Evolutionary conservation across 768 basidiomycete species (phyloP), one percentile per base, ranked within the genome.

Genomic region (Tricholoma hemisulphureum): DNA sequence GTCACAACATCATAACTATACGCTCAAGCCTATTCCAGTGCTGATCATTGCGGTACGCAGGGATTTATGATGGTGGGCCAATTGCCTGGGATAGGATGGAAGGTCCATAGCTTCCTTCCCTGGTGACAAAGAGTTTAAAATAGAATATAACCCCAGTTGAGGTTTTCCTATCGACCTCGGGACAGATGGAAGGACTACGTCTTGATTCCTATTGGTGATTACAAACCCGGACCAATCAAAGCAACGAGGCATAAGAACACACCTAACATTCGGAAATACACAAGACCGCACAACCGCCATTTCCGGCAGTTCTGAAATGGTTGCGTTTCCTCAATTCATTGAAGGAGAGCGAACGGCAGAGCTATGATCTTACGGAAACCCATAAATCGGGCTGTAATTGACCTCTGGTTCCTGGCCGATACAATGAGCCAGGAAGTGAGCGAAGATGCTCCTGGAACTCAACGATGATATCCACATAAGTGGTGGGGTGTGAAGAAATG

Each of bases 11-110:
- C n/a, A n/a, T n/a, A n/a, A n/a, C n/a, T n/a, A n/a, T n/a, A n/a
- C n/a, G n/a, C n/a, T n/a, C n/a, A n/a, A n/a, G n/a, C n/a, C 93
- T 6, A 94, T 28, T 85, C 80, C 4, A 93, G 68, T 0, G 91
- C 92, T 83, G 13, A 29, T 45, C n/a, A 11, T 31, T 11, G 14
- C 9, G 6, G 21, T 43, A 21, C 24, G 43, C 24, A 43, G 2
- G 11, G 16, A 9, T 5, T 23, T 23, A 9, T 48, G 32, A 39
- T 45, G 32, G 37, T 37, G 10, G 24, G 16, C 10, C 49, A 24
- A 48, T 34, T 21, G 10, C 31, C 23, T 16, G 26, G 90, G 69
- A 56, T 73, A 80, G 0, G 84, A 77, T 10, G 78, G 67, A 43
- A 73, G 75, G 60, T 91, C 86, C 8, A 80, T 76, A 0, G 88